These are phyloP conservation scores for Russula sp. DNA, from an alignment of 768 basidiomycete genomes.

Conservation along the genomic window DNA sequence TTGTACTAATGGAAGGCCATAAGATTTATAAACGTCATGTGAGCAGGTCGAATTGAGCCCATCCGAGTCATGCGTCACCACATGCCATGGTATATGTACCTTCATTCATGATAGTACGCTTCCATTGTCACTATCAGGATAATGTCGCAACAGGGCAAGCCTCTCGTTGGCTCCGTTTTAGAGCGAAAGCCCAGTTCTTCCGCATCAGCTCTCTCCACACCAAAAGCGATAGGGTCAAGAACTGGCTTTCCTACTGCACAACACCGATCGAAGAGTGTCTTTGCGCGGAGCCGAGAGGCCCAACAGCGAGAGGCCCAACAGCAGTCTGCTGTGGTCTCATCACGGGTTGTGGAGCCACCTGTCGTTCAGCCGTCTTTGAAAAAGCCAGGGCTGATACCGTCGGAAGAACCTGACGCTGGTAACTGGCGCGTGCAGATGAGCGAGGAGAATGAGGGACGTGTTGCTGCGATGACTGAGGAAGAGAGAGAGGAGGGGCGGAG, in stretches of 20 bases:
- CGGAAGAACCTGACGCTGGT: slow-evolving; percentile 8
- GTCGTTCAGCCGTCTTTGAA: slow-evolving; percentile 20
- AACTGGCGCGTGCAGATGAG: slow-evolving; percentile 54
- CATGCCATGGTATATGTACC: neutral
- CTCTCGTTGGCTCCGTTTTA: slow-evolving; percentile 42
- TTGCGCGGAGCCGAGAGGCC: slow-evolving; percentile 31
- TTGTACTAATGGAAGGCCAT: accelerated
- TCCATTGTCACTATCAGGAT: neutral
- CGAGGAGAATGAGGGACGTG: slow-evolving; percentile 55
- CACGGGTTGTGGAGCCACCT: slow-evolving; percentile 25
- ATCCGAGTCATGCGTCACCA: neutral
- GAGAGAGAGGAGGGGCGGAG: slow-evolving; percentile 60
- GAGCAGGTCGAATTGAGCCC: neutral
- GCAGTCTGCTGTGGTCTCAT: slow-evolving; percentile 19
- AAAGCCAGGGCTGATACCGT: neutral
- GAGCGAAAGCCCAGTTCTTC: slow-evolving; percentile 36
- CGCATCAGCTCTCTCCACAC: slow-evolving; percentile 26
- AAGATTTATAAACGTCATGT: neutral
- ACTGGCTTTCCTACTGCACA: slow-evolving; percentile 38
- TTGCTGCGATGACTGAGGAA: slow-evolving; percentile 64
- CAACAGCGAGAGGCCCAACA: slow-evolving; percentile 25
- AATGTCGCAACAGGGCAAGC: slow-evolving; percentile 19
- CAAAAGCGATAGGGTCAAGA: slow-evolving; percentile 23
- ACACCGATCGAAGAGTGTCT: slow-evolving; percentile 39
- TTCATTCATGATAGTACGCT: neutral